Conservation (phyloP, 1,284 basidiomycete genomes). For the Pterulicium gracile region DNA sequence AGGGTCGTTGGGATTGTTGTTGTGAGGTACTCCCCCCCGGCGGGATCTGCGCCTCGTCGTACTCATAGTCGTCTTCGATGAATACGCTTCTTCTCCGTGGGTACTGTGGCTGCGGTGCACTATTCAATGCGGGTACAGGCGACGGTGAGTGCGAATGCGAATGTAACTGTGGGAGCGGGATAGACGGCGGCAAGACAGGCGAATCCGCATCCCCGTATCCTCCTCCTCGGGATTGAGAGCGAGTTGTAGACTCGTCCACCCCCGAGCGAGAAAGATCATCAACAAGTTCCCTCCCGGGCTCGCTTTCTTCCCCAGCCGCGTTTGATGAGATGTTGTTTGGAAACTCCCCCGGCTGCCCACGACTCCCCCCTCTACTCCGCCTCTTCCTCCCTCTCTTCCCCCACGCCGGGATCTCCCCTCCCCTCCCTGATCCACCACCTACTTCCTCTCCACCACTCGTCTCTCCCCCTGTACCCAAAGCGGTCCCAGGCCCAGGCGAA, state of each 20-base stretch:
- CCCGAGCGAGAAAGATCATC: too few relatives aligned
- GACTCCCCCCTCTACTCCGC: too few relatives aligned
- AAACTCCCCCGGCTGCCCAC: too few relatives aligned
- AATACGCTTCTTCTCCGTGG: conserved; percentile 54
- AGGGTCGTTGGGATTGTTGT: neutral
- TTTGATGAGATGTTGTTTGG: too few relatives aligned
- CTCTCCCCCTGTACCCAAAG: neutral
- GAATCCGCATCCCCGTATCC: neutral
- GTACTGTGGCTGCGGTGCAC: conserved; percentile 17
- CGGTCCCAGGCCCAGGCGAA: conserved; percentile 1
- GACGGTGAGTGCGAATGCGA: conserved; percentile 19
- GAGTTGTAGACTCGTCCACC: neutral
- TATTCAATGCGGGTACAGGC: conserved; percentile 15
- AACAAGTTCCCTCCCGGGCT: too few relatives aligned
- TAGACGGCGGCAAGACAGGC: neutral
- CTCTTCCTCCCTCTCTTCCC: neutral
- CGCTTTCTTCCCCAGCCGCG: too few relatives aligned
- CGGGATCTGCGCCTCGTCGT: conserved; percentile 7
- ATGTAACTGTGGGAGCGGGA: neutral
- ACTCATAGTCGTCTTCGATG: conserved; percentile 59
- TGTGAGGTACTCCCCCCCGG: neutral
- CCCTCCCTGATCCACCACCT: neutral
- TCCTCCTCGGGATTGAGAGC: neutral
- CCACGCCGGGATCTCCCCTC: neutral
- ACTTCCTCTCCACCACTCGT: neutral